Evolutionary conservation across 78 protist species (phyloP), one percentile per base, ranked within the genome.

Genomic region (Speleostelium caveatum): DNA sequence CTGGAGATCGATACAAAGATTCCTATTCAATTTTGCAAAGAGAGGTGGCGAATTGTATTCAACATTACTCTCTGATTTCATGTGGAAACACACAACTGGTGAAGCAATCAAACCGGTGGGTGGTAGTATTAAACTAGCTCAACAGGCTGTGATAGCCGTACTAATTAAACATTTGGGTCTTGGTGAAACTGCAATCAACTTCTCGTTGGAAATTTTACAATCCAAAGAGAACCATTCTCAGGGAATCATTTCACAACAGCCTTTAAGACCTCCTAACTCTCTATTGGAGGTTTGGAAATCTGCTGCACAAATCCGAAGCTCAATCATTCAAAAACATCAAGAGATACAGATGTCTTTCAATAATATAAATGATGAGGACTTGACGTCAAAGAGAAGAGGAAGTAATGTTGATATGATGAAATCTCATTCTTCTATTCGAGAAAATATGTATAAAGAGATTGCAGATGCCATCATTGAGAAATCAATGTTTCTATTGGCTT

Each of bases 301-400:
- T n/a, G 71, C 59, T 0, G 14, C 8, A 60, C 91, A 68, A 55
- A 83, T 83, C 22, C 63, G 91, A 24, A 21, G 30, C 19, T 28
- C 74, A 38, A 75, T 88, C 51, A 88, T 88, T 7, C 94, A 88
- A 62, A 32, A 51, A 53, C 94, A 88, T 39, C 94, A 88, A 67
- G 94, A 88, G 19, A 62, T 55, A 7, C 73, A 62, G 35, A 10
- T 83, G 33, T 24, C 45, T 7, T 22, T n/a, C 41, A 67, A 30
- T 38, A 49, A 19, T n/a, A 17, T 22, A 42, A 56, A 36, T 30
- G 63, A 36, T 1, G 76, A 62, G 0, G 73, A 73, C 0, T 78
- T 62, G 45, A 35, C 85, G 21, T 71, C 39, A 32, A 74, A 86
- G 24, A 53, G 88, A 38, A 28, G 88, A 24, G 24, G 58, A 17